Base-by-base conservation (phyloP, 2,329 filamentous ascomycete genomes). In the Sporothrix mexicana region DNA sequence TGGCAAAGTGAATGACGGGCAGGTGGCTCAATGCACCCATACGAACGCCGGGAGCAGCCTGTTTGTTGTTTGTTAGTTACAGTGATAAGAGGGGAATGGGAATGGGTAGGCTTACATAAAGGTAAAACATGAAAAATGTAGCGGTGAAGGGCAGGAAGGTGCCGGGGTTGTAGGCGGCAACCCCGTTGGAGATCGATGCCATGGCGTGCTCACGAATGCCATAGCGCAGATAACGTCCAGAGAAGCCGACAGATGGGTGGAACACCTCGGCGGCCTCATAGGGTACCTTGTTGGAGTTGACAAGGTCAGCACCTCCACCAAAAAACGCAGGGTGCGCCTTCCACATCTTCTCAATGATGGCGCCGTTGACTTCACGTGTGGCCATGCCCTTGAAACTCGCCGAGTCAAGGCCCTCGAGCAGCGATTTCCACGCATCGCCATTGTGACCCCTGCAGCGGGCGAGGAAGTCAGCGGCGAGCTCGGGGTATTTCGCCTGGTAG, bases 191-290 rank as follows among this genome's bases (percentile, higher is more conserved):
- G 30, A 88, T 86, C 43, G 85, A 80, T 1, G 83, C 84, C 89
- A 91, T 91, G 71, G 88, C 88, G 77, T 90, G 88, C 76, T 90
- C 88, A 6, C 88, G 85, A 70, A 90, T 85, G 53, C 88, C 88
- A 77, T 84, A 90, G 78, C 88, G 88, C 74, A 90, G 85, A 76
- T 88, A 89, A 0, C 88, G 83, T 2, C 88, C 87, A 0, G 81
- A 76, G 74, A 85, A 86, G 59, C 51, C 23, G 47, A 59, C 51
- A 9, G 59, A 55, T 6, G 51, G 51, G 51, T 55, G 51, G n/a
- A 55, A 55, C 51, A 59, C 55, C 12, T 59, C 23, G 9, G 25
- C 13, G 79, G 73, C 17, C n/a, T 87, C 84, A 77, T 87, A 87
- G 70, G 86, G 85, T 4, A 84, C 80, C 74, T 85, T 85, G 55